These are phyloP conservation scores for Candida glaebosa DNA, from an alignment of 805 yeast genomes.

Conservation along the genomic window DNA sequence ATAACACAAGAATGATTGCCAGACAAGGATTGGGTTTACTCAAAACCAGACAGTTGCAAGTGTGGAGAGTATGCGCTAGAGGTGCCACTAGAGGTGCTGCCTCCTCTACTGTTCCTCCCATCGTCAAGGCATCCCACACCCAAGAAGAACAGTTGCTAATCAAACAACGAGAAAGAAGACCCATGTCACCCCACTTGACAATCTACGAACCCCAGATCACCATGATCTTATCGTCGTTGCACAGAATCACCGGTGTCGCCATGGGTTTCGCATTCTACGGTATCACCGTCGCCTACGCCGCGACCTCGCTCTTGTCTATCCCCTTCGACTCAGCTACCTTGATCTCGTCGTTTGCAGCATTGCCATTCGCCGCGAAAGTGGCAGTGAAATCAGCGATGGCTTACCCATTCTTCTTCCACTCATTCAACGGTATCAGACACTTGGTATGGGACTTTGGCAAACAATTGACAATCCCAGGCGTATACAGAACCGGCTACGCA, in stretches of 20 bases:
- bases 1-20: constrained; percentile 20
- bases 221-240: constrained; percentile 73
- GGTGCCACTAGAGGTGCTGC: too few relatives aligned
- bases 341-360: constrained; percentile 53
- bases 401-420: constrained; percentile 84
- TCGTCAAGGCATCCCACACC: constrained; percentile 48
- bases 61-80: constrained; percentile 5
- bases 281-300: constrained; percentile 72
- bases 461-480: constrained; percentile 79
- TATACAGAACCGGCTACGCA: constrained; percentile 85
- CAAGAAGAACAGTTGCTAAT: constrained; percentile 68
- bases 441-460: constrained; percentile 88
- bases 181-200: constrained; percentile 83
- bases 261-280: constrained; percentile 78
- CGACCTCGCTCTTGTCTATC: constrained; percentile 50
- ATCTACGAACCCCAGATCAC: constrained; percentile 93
- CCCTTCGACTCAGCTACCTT: constrained; percentile 59
- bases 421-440: constrained; percentile 87
- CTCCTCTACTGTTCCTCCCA: too few relatives aligned
- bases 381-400: constrained; percentile 68
- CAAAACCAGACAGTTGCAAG: constrained; percentile 10
- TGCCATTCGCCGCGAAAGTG: constrained; percentile 62
- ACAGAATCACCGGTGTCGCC: constrained; percentile 84
- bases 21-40: constrained; percentile 31
- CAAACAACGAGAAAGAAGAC: constrained; percentile 84